These are phyloP conservation scores for Mikania micrantha DNA, from an alignment of 129 eudicot genomes.

Conservation along the genomic window DNA sequence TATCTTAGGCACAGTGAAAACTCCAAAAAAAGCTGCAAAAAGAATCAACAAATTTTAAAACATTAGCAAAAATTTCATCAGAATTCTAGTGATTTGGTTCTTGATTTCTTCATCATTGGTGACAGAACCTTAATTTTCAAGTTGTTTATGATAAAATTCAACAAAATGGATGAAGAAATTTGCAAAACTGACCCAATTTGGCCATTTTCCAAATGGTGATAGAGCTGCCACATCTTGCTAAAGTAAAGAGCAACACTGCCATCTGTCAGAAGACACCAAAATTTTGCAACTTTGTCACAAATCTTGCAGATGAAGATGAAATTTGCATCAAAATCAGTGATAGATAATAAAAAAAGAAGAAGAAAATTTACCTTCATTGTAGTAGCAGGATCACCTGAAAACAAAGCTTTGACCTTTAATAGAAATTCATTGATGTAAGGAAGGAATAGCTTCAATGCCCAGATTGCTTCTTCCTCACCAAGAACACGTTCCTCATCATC, in stretches of 20 bases:
- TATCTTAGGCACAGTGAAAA: conserved; percentile 77
- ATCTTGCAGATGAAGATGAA: conserved; percentile 24
- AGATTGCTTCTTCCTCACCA: conserved; percentile 88
- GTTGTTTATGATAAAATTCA: conserved; percentile 2
- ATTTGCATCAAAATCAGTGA: conserved; percentile 13
- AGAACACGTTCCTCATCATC: conserved; percentile 42
- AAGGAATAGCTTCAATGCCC: conserved; percentile 45
- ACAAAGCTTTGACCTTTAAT: too few species aligned
- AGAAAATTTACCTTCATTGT: too few species aligned
- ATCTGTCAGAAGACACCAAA: conserved; percentile 43
- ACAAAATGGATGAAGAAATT: background rate
- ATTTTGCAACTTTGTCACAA: conserved; percentile 12
- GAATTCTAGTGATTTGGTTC: conserved; percentile 11
- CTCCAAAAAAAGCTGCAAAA: conserved; percentile 80
- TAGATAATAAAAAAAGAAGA: background rate
- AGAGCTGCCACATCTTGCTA: conserved; percentile 93
- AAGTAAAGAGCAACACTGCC: conserved; percentile 84
- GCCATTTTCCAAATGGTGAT: conserved; percentile 91
- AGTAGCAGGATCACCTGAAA: too few species aligned
- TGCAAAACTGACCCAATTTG: conserved; percentile 63
- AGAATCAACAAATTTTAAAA: background rate
- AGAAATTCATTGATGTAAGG: background rate
- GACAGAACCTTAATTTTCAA: conserved; percentile 13
- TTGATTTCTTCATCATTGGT: background rate
- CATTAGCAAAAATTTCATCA: conserved; percentile 15